phyloP scores from a whole-genome alignment of 805 yeast species.

The Nakazawaea anatomiae region DNA sequence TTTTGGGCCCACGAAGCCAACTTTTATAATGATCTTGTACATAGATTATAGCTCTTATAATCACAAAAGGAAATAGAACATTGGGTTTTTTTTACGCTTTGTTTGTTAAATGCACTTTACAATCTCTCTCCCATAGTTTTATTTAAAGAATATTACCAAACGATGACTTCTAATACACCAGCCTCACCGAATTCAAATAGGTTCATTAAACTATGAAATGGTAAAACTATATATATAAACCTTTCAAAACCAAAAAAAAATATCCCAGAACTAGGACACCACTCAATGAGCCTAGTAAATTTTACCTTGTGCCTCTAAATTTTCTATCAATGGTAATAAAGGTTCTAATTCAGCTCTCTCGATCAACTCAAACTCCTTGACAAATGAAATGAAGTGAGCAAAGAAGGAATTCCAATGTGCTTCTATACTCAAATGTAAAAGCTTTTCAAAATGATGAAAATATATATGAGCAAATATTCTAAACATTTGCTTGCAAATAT shows the following conservation, averaged over 20 bases:
- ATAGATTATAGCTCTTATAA: not conserved
- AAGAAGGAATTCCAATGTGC: conserved; percentile 98
- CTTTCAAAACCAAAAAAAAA: not conserved
- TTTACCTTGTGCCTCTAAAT: conserved; percentile 82
- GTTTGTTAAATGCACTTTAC: no score
- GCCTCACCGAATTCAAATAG: no score
- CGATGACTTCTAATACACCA: no score
- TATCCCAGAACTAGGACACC: not conserved
- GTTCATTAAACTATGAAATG: not conserved
- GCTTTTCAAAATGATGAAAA: conserved; percentile 89
- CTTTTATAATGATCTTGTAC: not conserved
- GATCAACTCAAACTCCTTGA: conserved; percentile 75
- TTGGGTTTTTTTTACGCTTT: no score
- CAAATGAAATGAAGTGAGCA: conserved; percentile 87
- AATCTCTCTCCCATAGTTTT: no score
- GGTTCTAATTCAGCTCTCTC: conserved; percentile 81
- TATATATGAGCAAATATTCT: conserved; percentile 93
- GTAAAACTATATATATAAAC: not conserved
- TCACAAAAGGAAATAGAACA: no score
- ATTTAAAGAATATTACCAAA: no score
- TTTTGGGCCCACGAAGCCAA: not conserved
- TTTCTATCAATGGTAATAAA: conserved; percentile 66
- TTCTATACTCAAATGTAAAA: conserved; percentile 86
- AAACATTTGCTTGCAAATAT: conserved; percentile 88
- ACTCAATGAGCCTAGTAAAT: conserved; percentile 27